Evolutionary conservation across 2,329 filamentous ascomycete genomes (phyloP), one percentile per base, ranked within the genome.

Genomic region (Beauveria sp.): DNA sequence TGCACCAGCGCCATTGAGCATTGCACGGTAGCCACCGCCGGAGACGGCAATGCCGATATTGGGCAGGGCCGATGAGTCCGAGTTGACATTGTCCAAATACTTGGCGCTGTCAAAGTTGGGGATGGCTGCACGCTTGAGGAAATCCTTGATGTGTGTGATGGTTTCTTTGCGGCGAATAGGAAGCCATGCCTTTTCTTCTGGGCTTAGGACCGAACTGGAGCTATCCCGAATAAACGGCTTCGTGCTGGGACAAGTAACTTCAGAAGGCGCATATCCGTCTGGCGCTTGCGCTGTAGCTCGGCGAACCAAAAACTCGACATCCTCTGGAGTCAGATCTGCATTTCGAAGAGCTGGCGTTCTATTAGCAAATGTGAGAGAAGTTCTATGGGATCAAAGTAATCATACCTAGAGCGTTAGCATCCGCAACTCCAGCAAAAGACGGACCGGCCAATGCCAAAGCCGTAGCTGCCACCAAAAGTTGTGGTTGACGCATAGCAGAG

Each of bases 21-120:
- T 79, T n/a, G 92, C 91, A 61, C 92, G 82, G 71, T 94, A 96
- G 41, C 92, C 92, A 70, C 92, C 92, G 14, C 91, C 91, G 0
- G 90, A 94, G 50, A 89, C 78, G 12, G 91, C 90, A 64, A 96
- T 83, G 18, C 80, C 91, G 63, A 96, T 86, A 66, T 79, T 81
- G 57, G 80, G 80, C 63, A 80, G 72, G 28, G 76, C 73, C 0
- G 67, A 70, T 7, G 66, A 55, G 52, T 73, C 61, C 8, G 37
- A 68, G 58, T 72, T 68, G 28, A 64, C 73, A 62, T 72, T 63
- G 22, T 65, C 57, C 67, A 97, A 85, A 71, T 94, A 97, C 2
- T 75, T 71, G 1, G 78, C 79, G n/a, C 86, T 87, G 73, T 96
- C 87, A 64, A 97, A 93, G 62, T 82, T 85, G n/a, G 82, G 75